A percentile compares a stretch with the other conserved stretches of the same genome.
Evolutionary conservation across 495 filamentous ascomycete genomes (phyloP).

Genomic region (Tuber umbilicatum): DNA sequence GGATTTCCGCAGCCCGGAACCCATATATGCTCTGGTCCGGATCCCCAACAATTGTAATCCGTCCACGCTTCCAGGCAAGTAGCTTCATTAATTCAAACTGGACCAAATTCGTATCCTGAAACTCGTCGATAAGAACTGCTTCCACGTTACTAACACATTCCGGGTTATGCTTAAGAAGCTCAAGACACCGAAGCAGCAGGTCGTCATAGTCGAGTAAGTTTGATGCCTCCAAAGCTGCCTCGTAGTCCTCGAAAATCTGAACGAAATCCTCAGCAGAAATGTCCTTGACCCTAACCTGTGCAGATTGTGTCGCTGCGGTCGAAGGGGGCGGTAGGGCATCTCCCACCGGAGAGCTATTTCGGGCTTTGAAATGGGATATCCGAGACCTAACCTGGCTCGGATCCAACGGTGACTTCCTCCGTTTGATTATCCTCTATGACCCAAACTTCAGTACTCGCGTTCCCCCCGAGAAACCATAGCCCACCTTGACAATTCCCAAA

Average conservation of each 20-base stretch:
- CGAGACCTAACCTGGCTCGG: slow-evolving; percentile 60
- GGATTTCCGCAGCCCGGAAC: slow-evolving; percentile 92
- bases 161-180: slow-evolving; percentile 69
- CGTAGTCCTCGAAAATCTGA: slow-evolving; percentile 70
- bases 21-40: slow-evolving; percentile 98
- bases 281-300: slow-evolving; percentile 47
- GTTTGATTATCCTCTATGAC: slow-evolving; percentile 66
- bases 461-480: slow-evolving; percentile 17
- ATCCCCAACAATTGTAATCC: slow-evolving; percentile 92
- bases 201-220: slow-evolving; percentile 96
- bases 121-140: slow-evolving; percentile 92
- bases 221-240: slow-evolving; percentile 61
- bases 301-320: slow-evolving; percentile 36
- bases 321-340: slow-evolving; percentile 19
- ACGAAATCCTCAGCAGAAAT: slow-evolving; percentile 68
- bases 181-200: slow-evolving; percentile 73
- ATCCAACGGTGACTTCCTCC: slow-evolving; percentile 54
- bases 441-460: neutral
- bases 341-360: slow-evolving; percentile 40
- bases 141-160: slow-evolving; percentile 87
- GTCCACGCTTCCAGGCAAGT: slow-evolving; percentile 62
- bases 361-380: slow-evolving; percentile 83
- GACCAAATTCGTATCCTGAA: slow-evolving; percentile 92
- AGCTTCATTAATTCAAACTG: slow-evolving; percentile 95
- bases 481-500: slow-evolving; percentile 42